Conservation (phyloP, 306 rosid genomes). For the Casuarina glauca region DNA sequence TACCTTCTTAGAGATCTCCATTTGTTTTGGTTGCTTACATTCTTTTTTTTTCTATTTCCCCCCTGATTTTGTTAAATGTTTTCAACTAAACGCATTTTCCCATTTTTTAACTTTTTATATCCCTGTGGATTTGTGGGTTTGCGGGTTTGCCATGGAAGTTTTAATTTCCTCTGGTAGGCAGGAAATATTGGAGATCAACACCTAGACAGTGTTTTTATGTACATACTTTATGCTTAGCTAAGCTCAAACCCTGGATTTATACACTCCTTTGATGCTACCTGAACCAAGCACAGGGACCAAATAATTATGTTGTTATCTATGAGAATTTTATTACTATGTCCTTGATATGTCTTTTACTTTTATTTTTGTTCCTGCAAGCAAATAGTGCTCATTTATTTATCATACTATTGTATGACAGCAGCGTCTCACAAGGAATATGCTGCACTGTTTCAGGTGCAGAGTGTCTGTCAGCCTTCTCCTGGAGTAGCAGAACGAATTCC, state of each 20-base stretch:
- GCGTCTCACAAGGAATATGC: slow-evolving; percentile 25
- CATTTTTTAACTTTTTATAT: too few relatives aligned
- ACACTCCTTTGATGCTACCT: not conserved
- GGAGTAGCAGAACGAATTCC: slow-evolving; percentile 62
- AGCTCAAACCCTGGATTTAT: not conserved
- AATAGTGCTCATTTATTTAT: slow-evolving; percentile 20
- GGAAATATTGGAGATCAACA: not conserved
- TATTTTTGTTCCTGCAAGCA: not conserved
- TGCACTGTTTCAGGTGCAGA: slow-evolving; percentile 64
- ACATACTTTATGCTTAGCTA: not conserved
- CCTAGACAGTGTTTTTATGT: not conserved
- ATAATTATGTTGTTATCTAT: not conserved
- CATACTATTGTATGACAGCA: not conserved
- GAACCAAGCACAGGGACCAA: not conserved
- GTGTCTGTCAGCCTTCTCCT: slow-evolving; percentile 57
- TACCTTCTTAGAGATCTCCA: slow-evolving; percentile 10
- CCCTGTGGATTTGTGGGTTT: not conserved
- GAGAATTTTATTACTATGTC: not conserved
- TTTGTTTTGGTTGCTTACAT: slow-evolving; percentile 11
- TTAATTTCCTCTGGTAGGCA: not conserved
- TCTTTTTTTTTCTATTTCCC: not conserved
- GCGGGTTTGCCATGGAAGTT: not conserved
- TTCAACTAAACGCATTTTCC: not conserved
- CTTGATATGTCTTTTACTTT: not conserved
- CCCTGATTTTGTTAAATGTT: slow-evolving; percentile 6